Base-by-base conservation (phyloP, 805 yeast genomes). In the Candida multigemmis region DNA sequence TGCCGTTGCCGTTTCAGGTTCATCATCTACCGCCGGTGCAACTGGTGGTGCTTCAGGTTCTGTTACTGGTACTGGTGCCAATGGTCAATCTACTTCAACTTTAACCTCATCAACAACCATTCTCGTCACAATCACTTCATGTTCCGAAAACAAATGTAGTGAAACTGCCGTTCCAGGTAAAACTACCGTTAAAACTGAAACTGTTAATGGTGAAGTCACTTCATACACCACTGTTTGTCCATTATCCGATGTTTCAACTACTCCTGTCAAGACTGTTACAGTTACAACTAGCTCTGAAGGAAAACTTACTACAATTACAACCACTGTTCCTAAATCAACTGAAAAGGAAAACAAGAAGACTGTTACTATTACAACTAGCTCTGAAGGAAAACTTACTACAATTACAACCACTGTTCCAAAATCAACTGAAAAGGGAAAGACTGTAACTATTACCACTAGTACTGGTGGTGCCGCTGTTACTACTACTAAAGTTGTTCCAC, bases 151-250 rank as follows among this genome's bases (percentile, higher is more conserved):
- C 46, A 37, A 26, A 19, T 56, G 62, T 40, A 22, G 40, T 17
- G 38, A 35, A n/a, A 37, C 47, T 10, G 31, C 49, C 10, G 44
- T 47, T 12, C 38, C 53, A 21, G 49, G 48, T 27, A 48, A 52
- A 29, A 36, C 44, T 31, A 41, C 43, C 20, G 41, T 39, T 21
- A 34, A 37, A 13, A 42, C 53, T 23, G 37, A 38, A 28, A 35
- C 50, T 26, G 39, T 48, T 20, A 28, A 27, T 10, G 37, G 41
- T 27, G 31, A 30, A 22, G 27, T 35, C 17, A 44, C 42, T 21
- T 24, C 40, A 19, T 65, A 51, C 46, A 48, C 60, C 31, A 52
- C 59, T 18, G 46, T 43, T 41, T 49, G 57, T 31, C 59, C 59
- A 28, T 33, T 37, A n/a, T 41, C 49, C 27, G 23, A 39, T 12